A percentile compares a stretch with the other conserved stretches of the same genome.
Evolutionary conservation across 1,139 yeast genomes (phyloP).

Genomic region (Hyphopichia buzzinii): DNA sequence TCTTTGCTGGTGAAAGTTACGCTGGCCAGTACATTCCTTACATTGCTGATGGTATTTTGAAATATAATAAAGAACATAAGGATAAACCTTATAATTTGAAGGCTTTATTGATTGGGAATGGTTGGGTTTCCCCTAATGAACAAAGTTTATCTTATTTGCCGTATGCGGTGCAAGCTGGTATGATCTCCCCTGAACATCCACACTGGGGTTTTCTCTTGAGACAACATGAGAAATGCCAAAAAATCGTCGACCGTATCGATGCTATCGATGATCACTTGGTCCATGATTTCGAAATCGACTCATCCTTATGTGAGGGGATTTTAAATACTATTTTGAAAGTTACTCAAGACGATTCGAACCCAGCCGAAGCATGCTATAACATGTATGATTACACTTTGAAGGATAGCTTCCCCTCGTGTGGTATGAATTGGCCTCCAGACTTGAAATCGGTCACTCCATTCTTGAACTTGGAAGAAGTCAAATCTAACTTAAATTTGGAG

Average conservation of each 20-base stretch:
- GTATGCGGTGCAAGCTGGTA: slow-evolving; percentile 57
- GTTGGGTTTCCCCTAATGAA: slow-evolving; percentile 90
- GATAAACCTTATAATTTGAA: slow-evolving; percentile 43
- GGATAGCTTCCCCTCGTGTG: slow-evolving; percentile 84
- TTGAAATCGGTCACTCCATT: slow-evolving; percentile 59
- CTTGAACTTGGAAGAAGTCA: slow-evolving; percentile 54
- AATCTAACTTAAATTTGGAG: slow-evolving; percentile 55
- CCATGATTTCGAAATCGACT: slow-evolving; percentile 30
- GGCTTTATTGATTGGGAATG: slow-evolving; percentile 86
- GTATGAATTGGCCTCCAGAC: slow-evolving; percentile 92
- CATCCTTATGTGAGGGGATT: slow-evolving; percentile 47
- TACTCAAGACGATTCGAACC: slow-evolving; percentile 27
- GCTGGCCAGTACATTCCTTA: slow-evolving; percentile 98
- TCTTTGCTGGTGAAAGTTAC: slow-evolving; percentile 91
- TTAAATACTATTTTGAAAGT: slow-evolving; percentile 40
- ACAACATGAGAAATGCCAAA: slow-evolving; percentile 64
- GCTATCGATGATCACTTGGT: slow-evolving; percentile 21
- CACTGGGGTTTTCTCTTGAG: slow-evolving; percentile 39
- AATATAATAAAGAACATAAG: slow-evolving; percentile 38
- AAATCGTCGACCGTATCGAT: slow-evolving; percentile 37
- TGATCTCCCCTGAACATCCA: slow-evolving; percentile 45
- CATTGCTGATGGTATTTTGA: slow-evolving; percentile 63
- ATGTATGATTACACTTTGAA: slow-evolving; percentile 74
- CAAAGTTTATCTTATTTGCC: slow-evolving; percentile 85
- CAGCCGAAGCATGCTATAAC: slow-evolving; percentile 59